These are phyloP conservation scores for Hevea brasiliensis DNA, from an alignment of 345 rosid genomes.

Conservation along the genomic window DNA sequence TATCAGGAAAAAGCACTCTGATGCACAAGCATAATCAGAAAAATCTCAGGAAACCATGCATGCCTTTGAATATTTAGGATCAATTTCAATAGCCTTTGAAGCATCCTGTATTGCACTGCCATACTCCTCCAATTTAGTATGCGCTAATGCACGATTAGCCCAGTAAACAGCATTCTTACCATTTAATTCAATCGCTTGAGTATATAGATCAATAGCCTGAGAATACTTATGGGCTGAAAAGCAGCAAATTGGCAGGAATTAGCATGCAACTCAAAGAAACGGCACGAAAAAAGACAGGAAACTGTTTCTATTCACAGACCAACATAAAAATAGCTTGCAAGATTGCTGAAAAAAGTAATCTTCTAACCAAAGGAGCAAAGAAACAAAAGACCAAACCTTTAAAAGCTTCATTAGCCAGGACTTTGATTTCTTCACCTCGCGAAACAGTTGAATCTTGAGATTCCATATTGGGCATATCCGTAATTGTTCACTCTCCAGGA, in stretches of 20 bases:
- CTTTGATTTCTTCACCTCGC: slow-evolving; percentile 52
- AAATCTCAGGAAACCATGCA: background rate
- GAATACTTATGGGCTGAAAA: slow-evolving; percentile 67
- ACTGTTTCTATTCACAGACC: background rate
- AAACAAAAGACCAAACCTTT: slow-evolving; percentile 33
- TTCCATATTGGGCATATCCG: slow-evolving; percentile 43
- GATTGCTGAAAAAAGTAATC: too few relatives aligned
- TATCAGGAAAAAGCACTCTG: background rate
- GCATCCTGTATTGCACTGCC: slow-evolving; percentile 98
- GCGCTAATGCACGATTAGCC: slow-evolving; percentile 97
- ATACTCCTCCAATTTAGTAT: slow-evolving; percentile 90
- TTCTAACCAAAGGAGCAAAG: background rate
- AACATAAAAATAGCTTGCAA: background rate
- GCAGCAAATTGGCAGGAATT: slow-evolving; percentile 6
- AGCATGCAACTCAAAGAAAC: background rate
- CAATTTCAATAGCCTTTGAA: slow-evolving; percentile 81
- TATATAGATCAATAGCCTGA: slow-evolving; percentile 77
- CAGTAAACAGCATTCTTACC: slow-evolving; percentile 81
- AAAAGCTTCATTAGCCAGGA: slow-evolving; percentile 54
- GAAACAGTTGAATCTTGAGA: slow-evolving; percentile 31
- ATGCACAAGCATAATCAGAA: background rate
- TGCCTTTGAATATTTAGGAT: slow-evolving; percentile 83
- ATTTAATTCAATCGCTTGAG: slow-evolving; percentile 75
- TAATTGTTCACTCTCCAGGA: background rate
- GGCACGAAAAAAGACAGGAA: too few relatives aligned